Evolutionary conservation across 2,329 filamentous ascomycete species (phyloP), one percentile per base, ranked within the genome.

Genomic region (Tolypocladium endophyticum): DNA sequence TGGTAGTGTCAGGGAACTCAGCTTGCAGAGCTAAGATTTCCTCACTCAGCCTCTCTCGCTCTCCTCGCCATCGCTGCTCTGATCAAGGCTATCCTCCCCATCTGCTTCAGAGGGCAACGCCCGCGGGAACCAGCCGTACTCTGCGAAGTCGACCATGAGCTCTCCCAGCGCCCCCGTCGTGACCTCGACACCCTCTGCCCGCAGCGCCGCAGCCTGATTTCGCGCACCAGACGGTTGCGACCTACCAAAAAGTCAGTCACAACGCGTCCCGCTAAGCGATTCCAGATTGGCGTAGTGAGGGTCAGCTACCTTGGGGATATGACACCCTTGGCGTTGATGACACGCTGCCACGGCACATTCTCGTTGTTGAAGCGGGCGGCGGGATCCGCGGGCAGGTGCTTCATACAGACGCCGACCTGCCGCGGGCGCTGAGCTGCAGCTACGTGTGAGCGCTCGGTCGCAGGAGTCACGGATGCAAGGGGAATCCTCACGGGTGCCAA

Each of bases 291-390:
- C n/a, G 45, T 11, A 4, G 20, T 7, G 12, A 6, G 30, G 38
- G 14, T 41, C 5, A 57, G 64, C 25, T 56, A 93, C 90, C 92
- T 84, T 9, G 89, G 89, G 53, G 92, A 96, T 65, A 97, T 95
- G 61, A 85, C 79, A 28, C 93, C 92, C 73, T 89, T 93, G 18
- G 90, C 78, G 72, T 93, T 96, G 70, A 97, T 88, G 61, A 97
- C 90, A 60, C 94, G 81, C 77, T 97, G 93, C 93, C 93, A 97
- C 0, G 93, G 93, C 4, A 97, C 93, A 64, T 88, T 97, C 30
- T 77, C 79, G 61, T 82, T 79, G 72, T 96, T 87, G 75, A 88
- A 95, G 60, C 74, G 79, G 59, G 70, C 64, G 0, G 76, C 71
- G 0, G 77, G 67, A 60, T 83, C 79, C 8, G 75, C 69, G 1